Base-by-base conservation (phyloP, 352 stramenopile genomes). In the Thraustochytrium sp. region DNA sequence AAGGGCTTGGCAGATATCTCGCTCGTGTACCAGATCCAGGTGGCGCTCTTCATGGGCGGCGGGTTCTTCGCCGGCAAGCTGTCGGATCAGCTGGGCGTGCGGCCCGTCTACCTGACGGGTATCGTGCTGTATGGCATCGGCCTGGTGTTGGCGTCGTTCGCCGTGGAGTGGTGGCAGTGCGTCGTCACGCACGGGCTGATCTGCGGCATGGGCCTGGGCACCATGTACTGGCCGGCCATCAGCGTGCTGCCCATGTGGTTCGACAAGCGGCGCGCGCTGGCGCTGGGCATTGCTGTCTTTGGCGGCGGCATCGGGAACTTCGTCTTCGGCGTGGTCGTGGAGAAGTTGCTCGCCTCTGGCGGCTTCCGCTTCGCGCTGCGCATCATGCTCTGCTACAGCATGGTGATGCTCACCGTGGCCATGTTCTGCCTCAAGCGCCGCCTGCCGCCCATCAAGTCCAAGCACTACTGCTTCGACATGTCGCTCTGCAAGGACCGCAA, bases 251-350 rank as follows among this genome's bases (percentile, higher is more conserved):
- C 68, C 18, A 61, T 63, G 68, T 80, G 68, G 68, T 80, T 80
- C 42, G 46, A 80, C 11, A 80, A 80, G 29, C 68, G 68, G 13
- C 29, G 68, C 23, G 46, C 48, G 13, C 42, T 77, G 13, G 46
- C 44, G 1, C 68, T 80, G 5, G 68, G 68, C 31, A 42, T 80
- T 62, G 46, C 46, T 2, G 68, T 80, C 2, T 53, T 80, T 31
- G 68, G 68, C 48, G 48, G 34, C n/a, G 68, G 68, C 37, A 72
- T 80, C 51, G 68, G 68, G 3, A 80, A 80, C 49, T 80, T 80
- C 31, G 68, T 68, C 42, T 64, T 77, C 26, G 65, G 65, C 48
- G 53, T 80, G 29, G 42, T 63, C 26, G 46, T 80, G 23, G 68
- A 61, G 46, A 44, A 44, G 26, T 31, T 80, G 1, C 53, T 80